phyloP scores from a whole-genome alignment of 805 yeast genomes.

The Cyberlindnera euphorbiae region DNA sequence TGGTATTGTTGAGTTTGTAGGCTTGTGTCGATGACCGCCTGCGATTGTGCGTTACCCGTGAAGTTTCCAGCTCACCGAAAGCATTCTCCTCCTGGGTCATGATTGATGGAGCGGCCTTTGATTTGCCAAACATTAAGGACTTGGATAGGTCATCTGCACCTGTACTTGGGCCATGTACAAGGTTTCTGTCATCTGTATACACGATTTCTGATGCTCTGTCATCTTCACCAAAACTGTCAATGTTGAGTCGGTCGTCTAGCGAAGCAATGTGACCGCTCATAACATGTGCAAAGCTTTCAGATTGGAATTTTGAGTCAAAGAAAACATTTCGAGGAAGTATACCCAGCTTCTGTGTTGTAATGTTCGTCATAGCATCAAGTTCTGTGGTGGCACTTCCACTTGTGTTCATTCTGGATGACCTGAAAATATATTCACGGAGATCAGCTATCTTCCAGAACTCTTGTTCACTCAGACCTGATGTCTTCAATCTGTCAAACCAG shows the following conservation, averaged over 20 bases:
- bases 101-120: slow-evolving; percentile 36
- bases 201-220: slow-evolving; percentile 4
- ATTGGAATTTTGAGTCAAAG: slow-evolving; percentile 35
- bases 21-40: slow-evolving; percentile 13
- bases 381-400: slow-evolving; percentile 26
- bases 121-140: slow-evolving; percentile 30
- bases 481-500: slow-evolving; percentile 68
- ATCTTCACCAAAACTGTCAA: slow-evolving; percentile 8
- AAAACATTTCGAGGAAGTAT: slow-evolving; percentile 48
- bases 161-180: slow-evolving; percentile 1
- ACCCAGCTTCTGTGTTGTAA: slow-evolving; percentile 30
- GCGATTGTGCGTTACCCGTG: slow-evolving; percentile 12
- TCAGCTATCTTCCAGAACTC: slow-evolving; percentile 83
- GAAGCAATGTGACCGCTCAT: slow-evolving; percentile 11
- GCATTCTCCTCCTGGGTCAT: slow-evolving; percentile 36
- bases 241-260: slow-evolving; percentile 12
- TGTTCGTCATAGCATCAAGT: slow-evolving; percentile 13
- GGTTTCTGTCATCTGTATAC: slow-evolving; percentile 12
- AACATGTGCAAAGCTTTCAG: slow-evolving; percentile 13
- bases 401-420: slow-evolving; percentile 43
- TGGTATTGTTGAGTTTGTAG: slow-evolving; percentile 8
- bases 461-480: slow-evolving; percentile 66
- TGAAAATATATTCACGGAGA: slow-evolving; percentile 61
- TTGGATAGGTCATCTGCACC: slow-evolving; percentile 21
- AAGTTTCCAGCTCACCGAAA: slow-evolving; percentile 39